A percentile compares a stretch with the other conserved stretches of the same genome.
Conservation (phyloP, 1,284 basidiomycete genomes). For the Trametes pubescens region DNA sequence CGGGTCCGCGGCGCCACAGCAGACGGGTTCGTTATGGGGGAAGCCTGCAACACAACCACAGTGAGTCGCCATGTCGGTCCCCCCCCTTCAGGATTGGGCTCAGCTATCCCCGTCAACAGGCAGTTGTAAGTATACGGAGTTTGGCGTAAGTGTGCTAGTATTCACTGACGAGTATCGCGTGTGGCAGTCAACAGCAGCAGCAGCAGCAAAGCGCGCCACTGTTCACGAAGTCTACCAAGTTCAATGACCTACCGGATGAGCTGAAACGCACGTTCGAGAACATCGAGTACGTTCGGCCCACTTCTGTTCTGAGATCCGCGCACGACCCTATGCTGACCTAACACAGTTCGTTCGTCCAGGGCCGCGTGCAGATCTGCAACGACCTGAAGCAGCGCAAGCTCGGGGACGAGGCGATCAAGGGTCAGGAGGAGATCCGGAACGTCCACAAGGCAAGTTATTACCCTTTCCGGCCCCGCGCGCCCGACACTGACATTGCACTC, state of each 20-base stretch:
- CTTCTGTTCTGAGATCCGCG: background rate
- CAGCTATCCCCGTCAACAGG: background rate
- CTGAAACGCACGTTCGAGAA: conserved; percentile 70
- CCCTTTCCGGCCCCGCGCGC: background rate
- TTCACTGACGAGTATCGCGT: background rate
- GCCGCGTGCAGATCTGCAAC: conserved; percentile 78
- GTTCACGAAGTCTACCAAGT: conserved; percentile 80
- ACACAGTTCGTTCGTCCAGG: conserved; percentile 73
- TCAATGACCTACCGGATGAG: conserved; percentile 82
- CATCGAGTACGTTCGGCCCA: conserved; percentile 74
- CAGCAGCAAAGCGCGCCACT: conserved; percentile 50
- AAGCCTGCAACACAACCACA: conserved; percentile 34
- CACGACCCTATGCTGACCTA: background rate
- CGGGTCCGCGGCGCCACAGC: conserved; percentile 18
- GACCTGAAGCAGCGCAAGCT: conserved; percentile 79
- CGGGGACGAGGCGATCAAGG: conserved; percentile 77
- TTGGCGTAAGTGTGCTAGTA: background rate
- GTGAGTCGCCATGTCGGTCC: conserved; percentile 31
- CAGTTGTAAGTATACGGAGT: conserved; percentile 1
- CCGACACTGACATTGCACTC: background rate
- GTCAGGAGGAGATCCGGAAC: conserved; percentile 69
- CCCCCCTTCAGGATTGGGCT: background rate
- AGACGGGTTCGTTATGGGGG: conserved; percentile 28
- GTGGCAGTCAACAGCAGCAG: conserved; percentile 31
- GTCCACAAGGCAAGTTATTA: conserved; percentile 64